Conservation (phyloP, 441 rosid species). For the Syzygium syzygioides region DNA sequence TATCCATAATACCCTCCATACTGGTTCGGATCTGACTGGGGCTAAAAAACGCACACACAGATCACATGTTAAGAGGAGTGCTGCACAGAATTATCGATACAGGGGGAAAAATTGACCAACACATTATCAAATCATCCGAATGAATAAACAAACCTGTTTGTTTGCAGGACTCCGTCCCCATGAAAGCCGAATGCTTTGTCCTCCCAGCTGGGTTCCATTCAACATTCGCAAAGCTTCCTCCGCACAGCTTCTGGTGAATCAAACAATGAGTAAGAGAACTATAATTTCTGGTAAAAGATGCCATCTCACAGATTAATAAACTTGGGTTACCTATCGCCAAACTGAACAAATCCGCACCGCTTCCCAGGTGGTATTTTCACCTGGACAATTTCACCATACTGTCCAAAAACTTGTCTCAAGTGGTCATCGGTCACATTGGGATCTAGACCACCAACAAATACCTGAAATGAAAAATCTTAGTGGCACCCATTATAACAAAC, state of each 20-base stretch:
- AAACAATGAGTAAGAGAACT: not conserved
- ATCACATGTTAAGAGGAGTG: not conserved
- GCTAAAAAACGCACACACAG: not conserved
- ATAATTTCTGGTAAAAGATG: not conserved
- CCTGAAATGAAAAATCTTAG: not conserved
- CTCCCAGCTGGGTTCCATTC: constrained; percentile 14
- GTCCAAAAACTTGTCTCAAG: constrained; percentile 19
- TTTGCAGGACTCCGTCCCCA: constrained; percentile 19
- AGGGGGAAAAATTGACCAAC: not conserved
- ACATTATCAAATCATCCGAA: not conserved
- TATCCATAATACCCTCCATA: constrained; percentile 1
- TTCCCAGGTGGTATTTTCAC: constrained; percentile 19
- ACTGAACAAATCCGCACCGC: constrained; percentile 16
- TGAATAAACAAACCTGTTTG: constrained; percentile 7
- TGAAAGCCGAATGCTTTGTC: constrained; percentile 15
- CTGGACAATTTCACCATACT: constrained; percentile 12
- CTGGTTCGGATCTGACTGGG: not conserved
- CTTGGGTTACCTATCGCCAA: constrained; percentile 7
- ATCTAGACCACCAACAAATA: constrained; percentile 18
- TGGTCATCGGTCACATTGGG: constrained; percentile 12
- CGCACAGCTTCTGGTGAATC: constrained; percentile 9
- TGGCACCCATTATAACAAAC: not conserved
- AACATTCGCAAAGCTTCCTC: constrained; percentile 12
- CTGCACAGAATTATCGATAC: not conserved
- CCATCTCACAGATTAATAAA: not conserved